These are phyloP conservation scores for Coemansia umbellata DNA, from an alignment of 192 early-diverging fungal species.

Conservation along the genomic window DNA sequence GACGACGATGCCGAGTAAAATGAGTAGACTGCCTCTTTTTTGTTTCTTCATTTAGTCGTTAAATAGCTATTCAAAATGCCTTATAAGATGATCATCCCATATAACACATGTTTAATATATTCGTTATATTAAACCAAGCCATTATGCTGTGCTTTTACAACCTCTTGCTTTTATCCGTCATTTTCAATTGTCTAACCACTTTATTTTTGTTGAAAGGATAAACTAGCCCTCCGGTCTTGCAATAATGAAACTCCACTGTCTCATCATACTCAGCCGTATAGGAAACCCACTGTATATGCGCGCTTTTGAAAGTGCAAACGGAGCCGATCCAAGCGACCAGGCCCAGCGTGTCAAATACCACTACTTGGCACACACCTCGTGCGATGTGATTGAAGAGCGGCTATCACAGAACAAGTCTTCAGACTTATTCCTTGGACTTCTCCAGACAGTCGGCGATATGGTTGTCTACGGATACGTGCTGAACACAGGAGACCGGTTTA, in stretches of 20 bases:
- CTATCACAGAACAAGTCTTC: constrained; percentile 46
- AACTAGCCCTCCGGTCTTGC: too few species aligned
- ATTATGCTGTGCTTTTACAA: too few species aligned
- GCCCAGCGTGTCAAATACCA: constrained; percentile 84
- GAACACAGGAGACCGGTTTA: constrained; percentile 79
- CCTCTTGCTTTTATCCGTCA: too few species aligned
- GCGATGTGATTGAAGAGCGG: constrained; percentile 77
- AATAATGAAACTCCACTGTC: constrained; percentile 32
- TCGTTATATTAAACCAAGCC: too few species aligned
- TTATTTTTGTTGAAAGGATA: too few species aligned
- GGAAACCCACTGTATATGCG: constrained; percentile 87
- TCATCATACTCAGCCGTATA: constrained; percentile 47
- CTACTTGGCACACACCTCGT: constrained; percentile 87
- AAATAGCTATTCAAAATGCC: not conserved
- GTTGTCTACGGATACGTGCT: constrained; percentile 88
- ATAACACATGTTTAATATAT: too few species aligned
- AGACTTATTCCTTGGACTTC: constrained; percentile 82
- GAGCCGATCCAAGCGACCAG: constrained; percentile 7
- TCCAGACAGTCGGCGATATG: constrained; percentile 87
- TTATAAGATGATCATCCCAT: too few species aligned
- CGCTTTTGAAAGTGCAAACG: constrained; percentile 58
- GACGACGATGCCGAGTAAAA: constrained; percentile 12
- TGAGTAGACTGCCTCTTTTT: not conserved
- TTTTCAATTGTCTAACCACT: too few species aligned
- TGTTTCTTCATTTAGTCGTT: not conserved